These are phyloP conservation scores for Aspergillus persii DNA, from an alignment of 2,329 filamentous ascomycete species.

Conservation along the genomic window DNA sequence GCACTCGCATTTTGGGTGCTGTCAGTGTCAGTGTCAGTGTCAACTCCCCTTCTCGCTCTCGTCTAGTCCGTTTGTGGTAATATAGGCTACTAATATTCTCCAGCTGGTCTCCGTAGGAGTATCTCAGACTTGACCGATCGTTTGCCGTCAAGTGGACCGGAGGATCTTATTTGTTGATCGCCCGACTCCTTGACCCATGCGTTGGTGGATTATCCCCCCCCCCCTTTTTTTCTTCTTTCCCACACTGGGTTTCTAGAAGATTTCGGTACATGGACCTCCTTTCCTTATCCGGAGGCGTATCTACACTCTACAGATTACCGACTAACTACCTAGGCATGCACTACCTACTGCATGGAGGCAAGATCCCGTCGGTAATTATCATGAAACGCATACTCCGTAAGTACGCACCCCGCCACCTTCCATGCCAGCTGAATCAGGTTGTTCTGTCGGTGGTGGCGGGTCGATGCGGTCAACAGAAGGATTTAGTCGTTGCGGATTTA, in stretches of 20 bases:
- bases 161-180: background rate
- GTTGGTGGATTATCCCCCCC: background rate
- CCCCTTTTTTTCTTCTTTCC: background rate
- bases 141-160: background rate
- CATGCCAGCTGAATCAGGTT: background rate
- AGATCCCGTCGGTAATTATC: background rate
- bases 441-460: background rate
- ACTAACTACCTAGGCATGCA: too few species aligned
- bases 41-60: too few species aligned
- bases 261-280: conserved; percentile 8
- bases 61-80: background rate
- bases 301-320: too few species aligned
- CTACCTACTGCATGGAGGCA: background rate
- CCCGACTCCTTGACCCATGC: background rate
- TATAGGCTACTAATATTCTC: background rate
- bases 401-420: background rate
- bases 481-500: background rate
- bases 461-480: background rate
- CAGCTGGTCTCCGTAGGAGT: background rate
- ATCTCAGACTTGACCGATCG: background rate
- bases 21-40: background rate
- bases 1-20: conserved; percentile 9
- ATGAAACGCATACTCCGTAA: background rate
- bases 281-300: background rate
- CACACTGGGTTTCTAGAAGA: conserved; percentile 11